phyloP scores from a whole-genome alignment of 495 filamentous ascomycete genomes.

The Aspergillus bertholletiae region DNA sequence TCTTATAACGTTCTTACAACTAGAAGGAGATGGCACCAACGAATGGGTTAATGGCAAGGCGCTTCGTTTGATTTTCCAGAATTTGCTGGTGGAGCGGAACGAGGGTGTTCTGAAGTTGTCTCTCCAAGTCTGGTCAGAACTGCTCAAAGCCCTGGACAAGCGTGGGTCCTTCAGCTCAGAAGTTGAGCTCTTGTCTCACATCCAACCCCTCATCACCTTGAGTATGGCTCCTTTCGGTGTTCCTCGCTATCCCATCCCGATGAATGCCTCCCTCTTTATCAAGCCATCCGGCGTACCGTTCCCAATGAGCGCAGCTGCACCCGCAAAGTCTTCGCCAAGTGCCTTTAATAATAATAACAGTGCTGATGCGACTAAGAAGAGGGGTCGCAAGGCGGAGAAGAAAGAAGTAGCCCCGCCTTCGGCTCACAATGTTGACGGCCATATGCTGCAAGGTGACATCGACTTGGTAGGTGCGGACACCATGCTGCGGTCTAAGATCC shows the following conservation, averaged over 20 bases:
- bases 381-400: conserved; percentile 78
- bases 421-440: conserved; percentile 91
- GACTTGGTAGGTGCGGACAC: conserved; percentile 88
- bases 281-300: conserved; percentile 90
- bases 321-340: conserved; percentile 59
- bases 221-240: conserved; percentile 89
- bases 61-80: conserved; percentile 86
- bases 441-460: conserved; percentile 96
- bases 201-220: conserved; percentile 73
- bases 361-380: conserved; percentile 51
- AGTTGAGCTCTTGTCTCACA: conserved; percentile 55
- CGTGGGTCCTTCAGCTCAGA: conserved; percentile 60
- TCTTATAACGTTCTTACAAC: conserved; percentile 84
- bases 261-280: conserved; percentile 84
- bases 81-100: conserved; percentile 88
- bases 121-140: conserved; percentile 78
- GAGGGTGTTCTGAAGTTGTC: conserved; percentile 74
- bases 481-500: conserved; percentile 83
- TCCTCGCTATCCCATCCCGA: conserved; percentile 80
- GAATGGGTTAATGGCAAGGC: conserved; percentile 92
- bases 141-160: conserved; percentile 63
- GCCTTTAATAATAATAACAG: conserved; percentile 12
- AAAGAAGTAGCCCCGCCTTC: conserved; percentile 65
- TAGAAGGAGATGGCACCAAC: conserved; percentile 77
- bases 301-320: conserved; percentile 46